These are phyloP conservation scores for Cicer cuneatum DNA, from an alignment of 306 rosid genomes.

Conservation along the genomic window DNA sequence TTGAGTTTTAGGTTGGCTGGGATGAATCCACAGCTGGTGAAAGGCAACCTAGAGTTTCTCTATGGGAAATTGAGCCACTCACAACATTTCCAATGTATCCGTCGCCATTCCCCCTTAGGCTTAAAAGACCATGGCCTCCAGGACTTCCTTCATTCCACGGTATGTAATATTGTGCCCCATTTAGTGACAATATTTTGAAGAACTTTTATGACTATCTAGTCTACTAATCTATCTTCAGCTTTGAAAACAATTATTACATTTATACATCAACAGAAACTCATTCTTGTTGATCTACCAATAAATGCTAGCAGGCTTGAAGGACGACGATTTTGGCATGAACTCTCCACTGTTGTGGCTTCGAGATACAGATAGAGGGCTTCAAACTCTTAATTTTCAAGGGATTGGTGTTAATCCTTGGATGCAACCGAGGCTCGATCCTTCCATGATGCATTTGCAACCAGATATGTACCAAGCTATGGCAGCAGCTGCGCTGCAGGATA, in stretches of 20 bases:
- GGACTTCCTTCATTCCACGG: slow-evolving; percentile 87
- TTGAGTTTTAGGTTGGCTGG: slow-evolving; percentile 90
- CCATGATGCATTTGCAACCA: slow-evolving; percentile 78
- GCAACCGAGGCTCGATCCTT: slow-evolving; percentile 85
- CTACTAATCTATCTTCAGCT: slow-evolving; percentile 14
- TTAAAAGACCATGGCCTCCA: slow-evolving; percentile 95
- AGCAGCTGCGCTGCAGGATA: slow-evolving; percentile 93
- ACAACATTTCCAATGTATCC: slow-evolving; percentile 99
- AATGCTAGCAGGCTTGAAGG: slow-evolving; percentile 73
- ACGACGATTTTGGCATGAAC: slow-evolving; percentile 79
- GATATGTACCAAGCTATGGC: slow-evolving; percentile 95
- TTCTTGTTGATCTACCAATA: slow-evolving; percentile 8
- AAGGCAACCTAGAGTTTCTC: slow-evolving; percentile 93
- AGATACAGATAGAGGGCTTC: slow-evolving; percentile 79
- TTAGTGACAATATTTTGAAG: neutral
- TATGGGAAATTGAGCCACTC: slow-evolving; percentile 97
- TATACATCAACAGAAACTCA: neutral
- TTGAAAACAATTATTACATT: slow-evolving; percentile 7
- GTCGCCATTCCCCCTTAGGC: slow-evolving; percentile 90
- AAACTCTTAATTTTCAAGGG: slow-evolving; percentile 76
- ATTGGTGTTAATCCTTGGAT: slow-evolving; percentile 87
- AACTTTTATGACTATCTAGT: slow-evolving; percentile 3
- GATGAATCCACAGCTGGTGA: slow-evolving; percentile 99
- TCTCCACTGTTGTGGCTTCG: slow-evolving; percentile 85
- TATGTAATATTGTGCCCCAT: slow-evolving; percentile 48